Conservation (phyloP, 192 early-diverging fungal species). For the Glomus cerebriforme region DNA sequence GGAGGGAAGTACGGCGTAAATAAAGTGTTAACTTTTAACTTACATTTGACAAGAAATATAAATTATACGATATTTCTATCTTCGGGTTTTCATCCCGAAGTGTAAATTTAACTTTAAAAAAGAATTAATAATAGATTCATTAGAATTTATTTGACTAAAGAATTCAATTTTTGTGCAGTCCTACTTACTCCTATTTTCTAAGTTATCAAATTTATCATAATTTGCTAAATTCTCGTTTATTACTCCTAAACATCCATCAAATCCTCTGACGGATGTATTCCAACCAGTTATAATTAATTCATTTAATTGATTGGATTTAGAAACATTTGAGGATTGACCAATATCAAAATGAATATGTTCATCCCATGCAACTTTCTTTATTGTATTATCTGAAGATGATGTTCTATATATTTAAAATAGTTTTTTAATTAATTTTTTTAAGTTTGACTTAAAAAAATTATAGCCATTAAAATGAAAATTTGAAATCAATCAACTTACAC, state of each 20-base stretch:
- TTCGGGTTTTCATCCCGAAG: neutral
- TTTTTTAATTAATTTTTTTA: no score
- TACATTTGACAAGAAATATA: neutral
- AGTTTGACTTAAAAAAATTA: no score
- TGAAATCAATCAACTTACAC: no score
- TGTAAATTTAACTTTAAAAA: neutral
- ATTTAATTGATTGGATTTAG: neutral
- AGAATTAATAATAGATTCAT: neutral
- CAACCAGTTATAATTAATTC: neutral
- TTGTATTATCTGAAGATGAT: neutral
- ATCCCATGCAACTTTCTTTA: neutral
- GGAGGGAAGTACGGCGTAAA: neutral
- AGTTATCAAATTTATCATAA: neutral
- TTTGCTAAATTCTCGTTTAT: neutral
- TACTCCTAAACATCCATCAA: neutral
- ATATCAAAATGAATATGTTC: neutral
- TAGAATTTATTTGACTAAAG: neutral
- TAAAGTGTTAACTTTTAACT: neutral
- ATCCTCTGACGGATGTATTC: neutral
- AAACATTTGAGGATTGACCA: neutral
- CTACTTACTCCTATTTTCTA: neutral
- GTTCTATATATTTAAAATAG: neutral
- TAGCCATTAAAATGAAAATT: no score
- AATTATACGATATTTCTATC: neutral
- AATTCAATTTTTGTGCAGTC: neutral